Evolutionary conservation across 139 green algal species (phyloP).

Genomic region (Picochlorum sp.): DNA sequence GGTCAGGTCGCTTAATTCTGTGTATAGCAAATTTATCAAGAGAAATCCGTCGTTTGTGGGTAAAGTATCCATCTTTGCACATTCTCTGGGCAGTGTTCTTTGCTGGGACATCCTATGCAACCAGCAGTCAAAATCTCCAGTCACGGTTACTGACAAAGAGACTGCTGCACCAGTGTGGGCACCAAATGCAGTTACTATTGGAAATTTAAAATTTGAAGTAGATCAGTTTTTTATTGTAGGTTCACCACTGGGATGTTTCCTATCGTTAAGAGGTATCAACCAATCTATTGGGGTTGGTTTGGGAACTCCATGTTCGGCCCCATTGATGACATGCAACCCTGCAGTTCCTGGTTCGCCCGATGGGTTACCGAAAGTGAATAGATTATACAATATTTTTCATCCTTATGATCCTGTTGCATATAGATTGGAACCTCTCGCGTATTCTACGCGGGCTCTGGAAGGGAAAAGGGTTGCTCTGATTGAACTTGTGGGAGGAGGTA

Average conservation of each 20-base stretch:
- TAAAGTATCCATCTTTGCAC: conserved; percentile 49
- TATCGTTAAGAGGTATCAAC: conserved; percentile 45
- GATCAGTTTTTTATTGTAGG: conserved; percentile 54
- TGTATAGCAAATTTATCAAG: conserved; percentile 35
- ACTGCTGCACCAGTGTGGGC: conserved; percentile 1
- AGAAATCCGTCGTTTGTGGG: conserved; percentile 58
- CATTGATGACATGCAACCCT: conserved; percentile 5
- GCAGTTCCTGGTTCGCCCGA: conserved; percentile 8
- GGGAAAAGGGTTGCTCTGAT: conserved; percentile 4
- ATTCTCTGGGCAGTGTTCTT: conserved; percentile 61
- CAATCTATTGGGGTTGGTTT: conserved; percentile 15
- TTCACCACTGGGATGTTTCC: conserved; percentile 60
- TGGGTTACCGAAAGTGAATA: conserved; percentile 36
- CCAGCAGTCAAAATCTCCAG: conserved; percentile 19
- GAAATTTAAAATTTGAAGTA: conserved; percentile 28
- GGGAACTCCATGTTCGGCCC: conserved; percentile 15
- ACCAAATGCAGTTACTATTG: not conserved
- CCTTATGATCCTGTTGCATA: conserved; percentile 62
- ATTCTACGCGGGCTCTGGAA: not conserved
- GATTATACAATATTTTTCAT: conserved; percentile 60
- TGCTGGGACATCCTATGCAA: conserved; percentile 62
- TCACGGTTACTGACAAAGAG: not conserved
- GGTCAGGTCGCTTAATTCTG: conserved; percentile 37
- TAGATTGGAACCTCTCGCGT: conserved; percentile 47
- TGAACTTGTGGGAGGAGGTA: conserved; percentile 19